phyloP scores from a whole-genome alignment of 306 rosid species.

The Inga oerstediana region DNA sequence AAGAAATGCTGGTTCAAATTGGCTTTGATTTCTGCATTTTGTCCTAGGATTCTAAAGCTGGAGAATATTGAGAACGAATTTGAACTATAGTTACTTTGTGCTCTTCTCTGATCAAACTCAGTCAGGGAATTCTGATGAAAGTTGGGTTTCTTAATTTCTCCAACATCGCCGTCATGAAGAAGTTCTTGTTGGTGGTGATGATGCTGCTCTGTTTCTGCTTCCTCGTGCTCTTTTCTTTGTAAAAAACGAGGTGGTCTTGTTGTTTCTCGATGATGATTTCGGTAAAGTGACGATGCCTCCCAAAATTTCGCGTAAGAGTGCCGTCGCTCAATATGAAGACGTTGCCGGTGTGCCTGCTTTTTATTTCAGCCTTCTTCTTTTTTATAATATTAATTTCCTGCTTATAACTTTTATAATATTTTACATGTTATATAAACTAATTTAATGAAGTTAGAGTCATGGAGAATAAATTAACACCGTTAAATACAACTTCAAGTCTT shows the following conservation, averaged over 20 bases:
- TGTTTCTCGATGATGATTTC: background rate
- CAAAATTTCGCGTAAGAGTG: too few relatives aligned
- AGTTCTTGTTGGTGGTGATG: background rate
- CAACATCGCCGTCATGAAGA: constrained; percentile 33
- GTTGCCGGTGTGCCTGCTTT: too few relatives aligned
- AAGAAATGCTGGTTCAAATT: constrained; percentile 58
- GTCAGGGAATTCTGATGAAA: constrained; percentile 58
- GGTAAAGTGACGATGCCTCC: too few relatives aligned
- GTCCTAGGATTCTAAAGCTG: constrained; percentile 63
- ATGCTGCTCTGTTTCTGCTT: constrained; percentile 40
- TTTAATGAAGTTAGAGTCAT: too few relatives aligned
- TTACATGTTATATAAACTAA: too few relatives aligned
- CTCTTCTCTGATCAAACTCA: constrained; percentile 60
- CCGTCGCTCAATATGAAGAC: too few relatives aligned
- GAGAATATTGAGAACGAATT: constrained; percentile 55
- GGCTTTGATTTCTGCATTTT: constrained; percentile 69
- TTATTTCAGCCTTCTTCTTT: too few relatives aligned
- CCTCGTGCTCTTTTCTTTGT: constrained; percentile 41
- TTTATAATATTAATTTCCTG: too few relatives aligned
- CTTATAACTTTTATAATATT: too few relatives aligned
- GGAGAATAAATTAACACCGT: too few relatives aligned
- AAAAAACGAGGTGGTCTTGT: constrained; percentile 46
- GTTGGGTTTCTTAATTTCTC: constrained; percentile 34
- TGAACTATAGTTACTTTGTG: constrained; percentile 36
- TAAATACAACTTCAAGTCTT: too few relatives aligned